These are phyloP conservation scores for Heliamphora pulchella DNA, from an alignment of 179 eudicot genomes.

Conservation along the genomic window DNA sequence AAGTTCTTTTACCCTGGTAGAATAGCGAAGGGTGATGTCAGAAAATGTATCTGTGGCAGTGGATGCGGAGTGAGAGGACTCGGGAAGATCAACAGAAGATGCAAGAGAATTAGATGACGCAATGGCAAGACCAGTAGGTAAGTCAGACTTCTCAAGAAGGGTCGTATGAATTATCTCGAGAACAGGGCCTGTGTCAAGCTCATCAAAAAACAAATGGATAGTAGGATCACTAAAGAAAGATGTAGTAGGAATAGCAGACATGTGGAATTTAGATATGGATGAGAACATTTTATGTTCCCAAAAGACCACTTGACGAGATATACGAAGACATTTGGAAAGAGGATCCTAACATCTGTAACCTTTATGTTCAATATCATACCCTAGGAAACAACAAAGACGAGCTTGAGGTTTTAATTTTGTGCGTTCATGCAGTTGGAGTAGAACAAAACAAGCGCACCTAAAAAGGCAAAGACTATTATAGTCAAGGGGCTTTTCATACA, in stretches of 20 bases:
- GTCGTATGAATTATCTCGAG: too few relatives aligned
- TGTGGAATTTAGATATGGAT: neutral
- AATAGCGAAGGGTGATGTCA: too few relatives aligned
- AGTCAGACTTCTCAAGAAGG: too few relatives aligned
- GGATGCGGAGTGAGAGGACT: too few relatives aligned
- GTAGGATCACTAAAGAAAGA: neutral
- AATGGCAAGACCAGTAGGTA: too few relatives aligned
- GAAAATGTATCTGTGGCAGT: too few relatives aligned
- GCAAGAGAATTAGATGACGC: too few relatives aligned
- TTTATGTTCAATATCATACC: neutral
- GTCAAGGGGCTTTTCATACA: neutral
- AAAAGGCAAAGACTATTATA: neutral
- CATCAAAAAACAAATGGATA: too few relatives aligned
- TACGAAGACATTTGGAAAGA: too few relatives aligned
- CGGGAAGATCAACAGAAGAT: too few relatives aligned
- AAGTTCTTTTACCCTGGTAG: too few relatives aligned
- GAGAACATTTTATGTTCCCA: neutral
- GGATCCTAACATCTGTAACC: too few relatives aligned
- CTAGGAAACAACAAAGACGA: slow-evolving; percentile 7
- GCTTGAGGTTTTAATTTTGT: slow-evolving; percentile 8
- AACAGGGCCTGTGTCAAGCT: neutral
- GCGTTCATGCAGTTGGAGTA: neutral
- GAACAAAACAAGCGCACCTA: slow-evolving; percentile 14
- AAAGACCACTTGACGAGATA: neutral
- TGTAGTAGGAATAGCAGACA: neutral